These are phyloP conservation scores for Sherardia arvensis DNA, from an alignment of 257 asterid species.

Conservation along the genomic window DNA sequence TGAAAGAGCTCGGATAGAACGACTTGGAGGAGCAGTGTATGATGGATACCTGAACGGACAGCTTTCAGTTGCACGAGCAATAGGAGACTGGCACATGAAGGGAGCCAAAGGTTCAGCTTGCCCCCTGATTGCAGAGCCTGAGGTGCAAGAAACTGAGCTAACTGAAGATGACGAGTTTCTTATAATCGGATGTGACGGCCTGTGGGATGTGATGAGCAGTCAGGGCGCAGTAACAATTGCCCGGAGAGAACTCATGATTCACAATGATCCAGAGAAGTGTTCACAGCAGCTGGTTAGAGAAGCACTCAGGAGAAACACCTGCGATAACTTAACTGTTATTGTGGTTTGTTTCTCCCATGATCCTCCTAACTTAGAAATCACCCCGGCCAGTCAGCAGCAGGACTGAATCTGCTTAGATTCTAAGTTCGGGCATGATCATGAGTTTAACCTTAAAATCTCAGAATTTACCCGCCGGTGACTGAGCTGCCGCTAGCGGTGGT, in stretches of 20 bases:
- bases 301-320: constrained; percentile 72
- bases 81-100: constrained; percentile 98
- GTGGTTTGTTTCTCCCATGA: constrained; percentile 79
- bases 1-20: constrained; percentile 64
- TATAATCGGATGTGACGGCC: constrained; percentile 85
- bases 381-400: constrained; percentile 63
- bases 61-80: constrained; percentile 79
- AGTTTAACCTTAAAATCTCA: background rate
- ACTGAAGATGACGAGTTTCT: constrained; percentile 88
- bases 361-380: constrained; percentile 67
- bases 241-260: constrained; percentile 78
- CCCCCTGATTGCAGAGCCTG: constrained; percentile 86
- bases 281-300: constrained; percentile 76
- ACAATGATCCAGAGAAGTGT: constrained; percentile 83
- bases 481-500: background rate
- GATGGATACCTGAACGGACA: constrained; percentile 90
- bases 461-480: background rate
- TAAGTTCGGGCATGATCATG: constrained; percentile 22
- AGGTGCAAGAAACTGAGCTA: constrained; percentile 51
- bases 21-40: constrained; percentile 77
- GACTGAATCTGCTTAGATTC: constrained; percentile 59
- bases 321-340: constrained; percentile 71
- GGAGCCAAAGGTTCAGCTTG: constrained; percentile 64
- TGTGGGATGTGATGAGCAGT: constrained; percentile 97
- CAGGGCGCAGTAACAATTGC: constrained; percentile 83